phyloP scores from a whole-genome alignment of 2,329 filamentous ascomycete species.

The Mariannaea elegans region DNA sequence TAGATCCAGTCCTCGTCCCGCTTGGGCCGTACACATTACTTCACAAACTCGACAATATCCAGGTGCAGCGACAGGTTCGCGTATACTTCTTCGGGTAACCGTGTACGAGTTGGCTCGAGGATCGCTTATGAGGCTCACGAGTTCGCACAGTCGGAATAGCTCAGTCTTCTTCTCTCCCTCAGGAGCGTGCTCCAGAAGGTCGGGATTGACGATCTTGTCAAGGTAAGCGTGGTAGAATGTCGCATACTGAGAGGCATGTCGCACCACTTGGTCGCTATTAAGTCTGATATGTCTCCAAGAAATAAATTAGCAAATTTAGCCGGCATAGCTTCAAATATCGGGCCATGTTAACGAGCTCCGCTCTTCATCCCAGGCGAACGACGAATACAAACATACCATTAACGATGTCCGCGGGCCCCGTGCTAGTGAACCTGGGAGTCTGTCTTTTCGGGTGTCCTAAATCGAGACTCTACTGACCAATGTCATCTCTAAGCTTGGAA shows the following conservation, averaged over 20 bases:
- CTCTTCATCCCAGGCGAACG: not conserved
- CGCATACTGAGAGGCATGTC: conserved; percentile 37
- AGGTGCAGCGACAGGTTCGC: too few relatives aligned
- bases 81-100: too few relatives aligned
- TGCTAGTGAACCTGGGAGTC: conserved; percentile 19
- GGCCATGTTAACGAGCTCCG: not conserved
- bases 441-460: conserved; percentile 12
- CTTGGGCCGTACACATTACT: too few relatives aligned
- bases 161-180: conserved; percentile 1
- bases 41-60: too few relatives aligned
- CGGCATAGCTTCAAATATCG: not conserved
- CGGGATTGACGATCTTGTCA: conserved; percentile 41
- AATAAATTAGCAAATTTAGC: not conserved
- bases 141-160: not conserved
- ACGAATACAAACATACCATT: conserved; percentile 12
- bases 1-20: too few relatives aligned
- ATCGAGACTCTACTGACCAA: conserved; percentile 37
- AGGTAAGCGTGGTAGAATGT: conserved; percentile 42
- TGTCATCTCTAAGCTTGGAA: conserved; percentile 38
- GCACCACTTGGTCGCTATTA: conserved; percentile 43
- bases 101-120: too few relatives aligned
- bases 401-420: conserved; percentile 32
- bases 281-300: conserved; percentile 35
- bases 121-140: too few relatives aligned
- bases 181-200: conserved; percentile 43